Evolutionary conservation across 208 protist species (phyloP).

Genomic region (Trichomonas tenax): DNA sequence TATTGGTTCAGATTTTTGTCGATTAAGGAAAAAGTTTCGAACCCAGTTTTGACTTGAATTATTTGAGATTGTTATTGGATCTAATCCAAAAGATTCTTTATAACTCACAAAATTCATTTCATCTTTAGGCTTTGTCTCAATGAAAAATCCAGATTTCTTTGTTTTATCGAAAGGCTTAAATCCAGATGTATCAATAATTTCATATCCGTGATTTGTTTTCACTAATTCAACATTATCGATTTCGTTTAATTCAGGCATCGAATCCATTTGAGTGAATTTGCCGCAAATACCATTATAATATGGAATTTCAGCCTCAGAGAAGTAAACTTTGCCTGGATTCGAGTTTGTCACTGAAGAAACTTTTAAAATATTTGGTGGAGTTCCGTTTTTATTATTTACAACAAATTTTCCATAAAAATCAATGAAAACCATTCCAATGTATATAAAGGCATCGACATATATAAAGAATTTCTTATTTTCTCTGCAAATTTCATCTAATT

Average conservation of each 20-base stretch:
- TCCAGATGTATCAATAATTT: background rate
- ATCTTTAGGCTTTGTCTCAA: background rate
- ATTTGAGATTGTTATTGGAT: background rate
- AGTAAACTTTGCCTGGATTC: background rate
- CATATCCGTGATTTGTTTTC: background rate
- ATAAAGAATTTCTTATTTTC: background rate
- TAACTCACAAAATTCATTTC: background rate
- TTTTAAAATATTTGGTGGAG: background rate
- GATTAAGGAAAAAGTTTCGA: background rate
- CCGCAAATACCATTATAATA: background rate
- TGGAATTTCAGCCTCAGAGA: background rate
- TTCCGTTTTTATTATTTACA: background rate
- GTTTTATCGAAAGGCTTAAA: background rate
- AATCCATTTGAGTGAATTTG: background rate
- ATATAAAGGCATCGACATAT: background rate
- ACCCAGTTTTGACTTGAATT: background rate
- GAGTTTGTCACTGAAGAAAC: background rate
- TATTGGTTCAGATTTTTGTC: background rate
- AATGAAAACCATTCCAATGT: background rate
- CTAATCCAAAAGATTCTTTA: background rate
- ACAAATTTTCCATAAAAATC: background rate
- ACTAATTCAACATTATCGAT: background rate
- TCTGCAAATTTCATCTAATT: background rate
- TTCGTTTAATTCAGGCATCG: background rate
- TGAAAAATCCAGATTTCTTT: background rate